phyloP scores from a whole-genome alignment of 2,329 filamentous ascomycete species.

The Xylaria polymorpha region DNA sequence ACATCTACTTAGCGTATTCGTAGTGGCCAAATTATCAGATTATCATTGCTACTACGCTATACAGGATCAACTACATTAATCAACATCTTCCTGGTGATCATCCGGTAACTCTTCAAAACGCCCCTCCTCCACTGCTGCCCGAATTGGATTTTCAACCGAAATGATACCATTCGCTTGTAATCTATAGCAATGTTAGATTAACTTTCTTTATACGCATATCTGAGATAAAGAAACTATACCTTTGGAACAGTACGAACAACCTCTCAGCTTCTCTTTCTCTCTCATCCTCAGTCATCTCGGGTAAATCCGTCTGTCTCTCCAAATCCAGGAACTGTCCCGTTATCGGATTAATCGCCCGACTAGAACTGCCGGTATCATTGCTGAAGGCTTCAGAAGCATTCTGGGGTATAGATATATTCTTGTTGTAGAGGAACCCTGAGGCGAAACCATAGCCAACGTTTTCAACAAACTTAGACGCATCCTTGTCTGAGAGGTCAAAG shows the following conservation, averaged over 20 bases:
- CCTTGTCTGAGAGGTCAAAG: conserved; percentile 86
- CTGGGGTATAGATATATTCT: conserved; percentile 81
- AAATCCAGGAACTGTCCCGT: conserved; percentile 84
- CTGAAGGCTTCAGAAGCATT: conserved; percentile 67
- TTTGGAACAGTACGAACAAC: conserved; percentile 90
- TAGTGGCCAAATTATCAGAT: neutral
- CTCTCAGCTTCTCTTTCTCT: conserved; percentile 92
- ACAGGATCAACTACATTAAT: conserved; percentile 31
- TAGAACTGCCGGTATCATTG: conserved; percentile 46
- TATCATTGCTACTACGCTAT: neutral
- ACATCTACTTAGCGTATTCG: neutral
- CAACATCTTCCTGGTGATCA: conserved; percentile 48
- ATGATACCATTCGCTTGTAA: conserved; percentile 65
- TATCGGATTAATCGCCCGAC: conserved; percentile 77
- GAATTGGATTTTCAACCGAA: conserved; percentile 75
- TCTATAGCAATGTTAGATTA: conserved; percentile 42
- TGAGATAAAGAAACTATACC: conserved; percentile 59
- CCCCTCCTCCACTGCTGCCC: conserved; percentile 70
- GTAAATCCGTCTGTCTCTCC: conserved; percentile 68
- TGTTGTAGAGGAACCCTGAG: conserved; percentile 86
- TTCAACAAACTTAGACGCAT: conserved; percentile 82
- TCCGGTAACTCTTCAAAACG: conserved; percentile 70
- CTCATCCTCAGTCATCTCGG: conserved; percentile 89
- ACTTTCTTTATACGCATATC: neutral
- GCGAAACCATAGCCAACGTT: conserved; percentile 97